phyloP scores from a whole-genome alignment of 495 filamentous ascomycete genomes.

The Hypoxylon trugodes region DNA sequence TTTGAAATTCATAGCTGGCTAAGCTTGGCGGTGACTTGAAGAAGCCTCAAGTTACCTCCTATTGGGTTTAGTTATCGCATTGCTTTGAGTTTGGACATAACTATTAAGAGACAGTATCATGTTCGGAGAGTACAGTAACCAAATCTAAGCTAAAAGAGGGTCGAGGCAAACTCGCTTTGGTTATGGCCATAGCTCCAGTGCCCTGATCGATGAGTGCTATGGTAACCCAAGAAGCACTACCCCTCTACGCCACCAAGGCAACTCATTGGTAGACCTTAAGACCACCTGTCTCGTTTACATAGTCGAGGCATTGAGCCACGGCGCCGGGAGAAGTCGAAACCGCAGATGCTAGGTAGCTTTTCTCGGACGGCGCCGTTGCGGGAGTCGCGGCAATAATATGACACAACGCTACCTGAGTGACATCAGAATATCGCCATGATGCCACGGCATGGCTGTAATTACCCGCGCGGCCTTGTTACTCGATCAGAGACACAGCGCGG shows the following conservation, averaged over 20 bases:
- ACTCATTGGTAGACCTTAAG: slow-evolving; percentile 26
- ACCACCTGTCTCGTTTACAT: slow-evolving; percentile 27
- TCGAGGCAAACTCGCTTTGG: not conserved
- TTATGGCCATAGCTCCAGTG: slow-evolving; percentile 1
- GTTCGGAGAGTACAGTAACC: not conserved
- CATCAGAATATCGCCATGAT: slow-evolving; percentile 23
- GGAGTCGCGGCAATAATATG: slow-evolving; percentile 9
- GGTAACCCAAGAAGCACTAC: slow-evolving; percentile 5
- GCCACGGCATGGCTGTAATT: slow-evolving; percentile 35
- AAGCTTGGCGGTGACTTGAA: too few relatives aligned
- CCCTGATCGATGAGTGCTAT: slow-evolving; percentile 14
- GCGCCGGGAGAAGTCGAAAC: slow-evolving; percentile 20
- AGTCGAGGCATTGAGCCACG: slow-evolving; percentile 18
- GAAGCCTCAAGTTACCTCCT: too few relatives aligned
- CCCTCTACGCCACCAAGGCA: slow-evolving; percentile 17
- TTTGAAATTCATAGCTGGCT: too few relatives aligned
- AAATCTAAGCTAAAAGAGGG: not conserved
- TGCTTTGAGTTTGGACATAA: not conserved
- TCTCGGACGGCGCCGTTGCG: slow-evolving; percentile 14
- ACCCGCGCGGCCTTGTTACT: slow-evolving; percentile 21
- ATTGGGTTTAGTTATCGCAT: not conserved
- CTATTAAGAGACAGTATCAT: not conserved
- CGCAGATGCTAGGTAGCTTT: too few relatives aligned
- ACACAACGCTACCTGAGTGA: slow-evolving; percentile 17
- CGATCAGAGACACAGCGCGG: slow-evolving; percentile 8